These are phyloP conservation scores for Fusarium sp. DNA, from an alignment of 2,329 filamentous ascomycete species.

Conservation along the genomic window DNA sequence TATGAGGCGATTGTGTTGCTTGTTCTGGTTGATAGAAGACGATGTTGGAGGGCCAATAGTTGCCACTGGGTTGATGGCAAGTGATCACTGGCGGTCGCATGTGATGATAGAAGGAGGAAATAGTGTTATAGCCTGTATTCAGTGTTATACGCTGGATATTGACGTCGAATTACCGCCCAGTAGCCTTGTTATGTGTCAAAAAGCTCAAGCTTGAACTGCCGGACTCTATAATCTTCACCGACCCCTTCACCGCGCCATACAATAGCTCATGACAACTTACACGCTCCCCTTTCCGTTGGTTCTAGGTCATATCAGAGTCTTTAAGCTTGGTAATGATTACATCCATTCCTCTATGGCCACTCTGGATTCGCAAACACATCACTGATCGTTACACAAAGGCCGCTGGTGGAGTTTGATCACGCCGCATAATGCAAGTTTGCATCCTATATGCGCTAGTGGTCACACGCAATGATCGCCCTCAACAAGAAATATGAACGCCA, in stretches of 20 bases:
- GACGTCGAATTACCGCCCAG: rapidly evolving
- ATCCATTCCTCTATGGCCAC: background rate
- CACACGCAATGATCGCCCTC: background rate
- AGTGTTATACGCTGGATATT: background rate
- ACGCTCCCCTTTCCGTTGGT: no score
- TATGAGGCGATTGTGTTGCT: background rate
- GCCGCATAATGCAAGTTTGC: background rate
- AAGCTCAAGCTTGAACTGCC: rapidly evolving
- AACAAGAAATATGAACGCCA: background rate
- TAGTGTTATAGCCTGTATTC: background rate
- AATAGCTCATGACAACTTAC: background rate
- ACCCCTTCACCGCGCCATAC: rapidly evolving
- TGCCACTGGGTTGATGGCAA: no score
- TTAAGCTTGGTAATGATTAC: background rate
- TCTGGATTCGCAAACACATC: background rate
- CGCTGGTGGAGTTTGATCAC: background rate
- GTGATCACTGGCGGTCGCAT: no score
- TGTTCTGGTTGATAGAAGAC: background rate
- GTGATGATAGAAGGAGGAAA: background rate
- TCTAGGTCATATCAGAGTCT: background rate
- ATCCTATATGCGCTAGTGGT: background rate
- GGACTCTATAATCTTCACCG: no score
- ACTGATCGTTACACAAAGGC: background rate
- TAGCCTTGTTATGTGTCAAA: rapidly evolving
- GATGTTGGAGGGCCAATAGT: background rate